Evolutionary conservation across 169 alveolate genomes (phyloP), one percentile per base, ranked within the genome.

Genomic region (Babesia microti): DNA sequence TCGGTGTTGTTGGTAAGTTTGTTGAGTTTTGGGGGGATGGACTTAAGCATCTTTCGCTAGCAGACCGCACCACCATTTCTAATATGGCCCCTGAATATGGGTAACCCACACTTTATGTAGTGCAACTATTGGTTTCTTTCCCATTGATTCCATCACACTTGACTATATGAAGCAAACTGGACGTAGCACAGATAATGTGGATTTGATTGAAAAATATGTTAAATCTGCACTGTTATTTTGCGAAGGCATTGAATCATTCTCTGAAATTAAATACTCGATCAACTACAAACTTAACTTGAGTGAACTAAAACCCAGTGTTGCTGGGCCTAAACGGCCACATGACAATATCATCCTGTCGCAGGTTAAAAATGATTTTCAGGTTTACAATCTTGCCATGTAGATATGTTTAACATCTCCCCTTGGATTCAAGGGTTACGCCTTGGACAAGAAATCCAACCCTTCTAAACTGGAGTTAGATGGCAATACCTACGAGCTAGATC

Each of bases 1-100:
- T 91, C 35, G 95, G 95, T 2, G 98, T 92, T n/a, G 97, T 92
- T n/a, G 95, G 95, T 26, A 87, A 90, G 54, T 90, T 88, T 49
- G 98, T 92, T 9, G 97, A 92, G 70, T 87, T 89, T 86, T 87
- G 66, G 49, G 98, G 97, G 19, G 84, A 81, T 21, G 94, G 97
- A 18, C 83, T 87, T 47, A 69, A 72, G 44, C 42, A 53, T 29
- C 83, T 92, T 40, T 56, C 89, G 9, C 59, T 88, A 26, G 94
- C 95, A 14, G 97, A 91, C 67, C 72, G 96, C 49, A 96, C 97
- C 6, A 92, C 97, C 27, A 81, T 89, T 41, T 93, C 96, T 27
- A 91, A 91, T 79, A 91, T 91, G 98, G 93, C 97, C n/a, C 98
- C 96, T 9, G 97, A 91, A 68, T 91, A 88, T 71, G 97, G 98